Base-by-base conservation (phyloP, 441 rosid species). In the Eruca vesicaria region DNA sequence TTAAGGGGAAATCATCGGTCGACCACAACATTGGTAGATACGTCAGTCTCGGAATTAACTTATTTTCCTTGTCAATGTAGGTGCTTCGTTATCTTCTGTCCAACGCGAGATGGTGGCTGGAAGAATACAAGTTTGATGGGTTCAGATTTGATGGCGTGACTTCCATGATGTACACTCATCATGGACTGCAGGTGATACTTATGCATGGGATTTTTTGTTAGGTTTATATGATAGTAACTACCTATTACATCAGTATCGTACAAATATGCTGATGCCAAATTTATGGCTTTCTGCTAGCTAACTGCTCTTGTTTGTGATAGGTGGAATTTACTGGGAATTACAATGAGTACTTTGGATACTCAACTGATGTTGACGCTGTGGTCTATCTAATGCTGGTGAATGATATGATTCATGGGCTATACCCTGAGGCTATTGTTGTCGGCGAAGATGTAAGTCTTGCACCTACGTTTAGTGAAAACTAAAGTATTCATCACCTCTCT, bases 41-140 rank as follows among this genome's bases (percentile, higher is more conserved):
- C 33, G 6, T 11, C 63, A 19, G 31, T 36, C 43, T 50, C 15
- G 0, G 55, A 23, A 4, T 53, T 70, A 29, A 72, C 7, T 3
- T 38, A 20, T 61, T 2, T 0, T 60, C 19, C 66, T 56, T 66
- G 62, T 72, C 78, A 72, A 78, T 84, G 63, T 63, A 96, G 99
- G 99, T 93, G 32, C 71, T 96, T 23, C 81, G 99, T 80, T 93
- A 69, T 86, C 98, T 93, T 75, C 88, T 93, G 57, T 96, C 99
- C 59, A 96, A 96, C 83, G 99, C 98, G 53, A 86, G 99, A 81
- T 96, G 99, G 99, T 96, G 99, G 99, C 86, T 96, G 45, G 98
- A 96, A 50, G 98, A 96, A 79, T 96, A 87, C 76, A 90, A 89
- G 80, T 93, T 96, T 70, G 99, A 93, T 84, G 99, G 99, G 29